Evolutionary conservation across 306 rosid species (phyloP).

Genomic region (Medicago lupulina): DNA sequence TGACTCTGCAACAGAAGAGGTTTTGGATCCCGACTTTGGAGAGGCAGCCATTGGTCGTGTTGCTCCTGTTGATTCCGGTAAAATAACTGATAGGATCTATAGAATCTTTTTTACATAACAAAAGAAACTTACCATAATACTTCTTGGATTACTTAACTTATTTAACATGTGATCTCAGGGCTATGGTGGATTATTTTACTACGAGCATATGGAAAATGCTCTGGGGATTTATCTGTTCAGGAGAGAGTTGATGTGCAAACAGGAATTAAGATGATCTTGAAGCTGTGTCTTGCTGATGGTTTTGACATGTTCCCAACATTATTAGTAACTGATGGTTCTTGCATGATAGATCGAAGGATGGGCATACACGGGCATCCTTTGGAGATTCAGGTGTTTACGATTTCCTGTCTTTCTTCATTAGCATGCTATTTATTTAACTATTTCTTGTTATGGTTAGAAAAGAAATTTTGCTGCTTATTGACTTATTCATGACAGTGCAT

Average conservation of each 20-base stretch:
- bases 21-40: conserved; percentile 92
- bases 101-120: background rate
- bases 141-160: conserved; percentile 34
- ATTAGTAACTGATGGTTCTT: conserved; percentile 84
- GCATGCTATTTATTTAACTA: conserved; percentile 4
- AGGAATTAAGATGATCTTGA: conserved; percentile 87
- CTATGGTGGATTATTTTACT: conserved; percentile 92
- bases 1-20: conserved; percentile 82
- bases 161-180: conserved; percentile 54
- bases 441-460: conserved; percentile 24
- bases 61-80: conserved; percentile 94
- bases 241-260: conserved; percentile 96
- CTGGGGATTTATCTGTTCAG: conserved; percentile 81
- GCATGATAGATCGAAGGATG: conserved; percentile 97
- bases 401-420: conserved; percentile 32
- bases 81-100: conserved; percentile 24
- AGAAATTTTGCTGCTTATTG: conserved; percentile 21
- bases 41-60: conserved; percentile 98
- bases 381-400: conserved; percentile 72
- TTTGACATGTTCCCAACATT: conserved; percentile 93
- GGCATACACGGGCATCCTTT: conserved; percentile 95
- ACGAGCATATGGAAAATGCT: conserved; percentile 87
- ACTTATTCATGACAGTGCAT: conserved; percentile 3
- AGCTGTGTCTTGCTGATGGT: conserved; percentile 86
- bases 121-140: conserved; percentile 20